These are phyloP conservation scores for Pythium aphanidermatum DNA, from an alignment of 352 stramenopile species.

Conservation along the genomic window DNA sequence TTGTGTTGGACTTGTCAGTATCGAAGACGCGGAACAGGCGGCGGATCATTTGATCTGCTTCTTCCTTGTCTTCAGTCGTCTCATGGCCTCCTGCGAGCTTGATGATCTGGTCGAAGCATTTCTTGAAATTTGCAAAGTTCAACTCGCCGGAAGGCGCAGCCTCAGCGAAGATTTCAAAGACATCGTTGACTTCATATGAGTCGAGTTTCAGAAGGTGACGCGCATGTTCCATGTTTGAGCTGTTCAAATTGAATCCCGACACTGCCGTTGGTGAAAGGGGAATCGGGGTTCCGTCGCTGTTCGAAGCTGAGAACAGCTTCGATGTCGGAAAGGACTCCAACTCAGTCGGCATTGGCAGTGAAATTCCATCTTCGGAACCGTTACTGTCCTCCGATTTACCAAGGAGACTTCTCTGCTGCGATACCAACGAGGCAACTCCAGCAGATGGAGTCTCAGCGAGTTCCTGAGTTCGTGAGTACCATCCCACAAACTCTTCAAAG, in stretches of 20 bases:
- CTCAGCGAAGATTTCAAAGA: constrained; percentile 86
- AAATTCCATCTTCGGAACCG: background rate
- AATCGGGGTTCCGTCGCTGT: background rate
- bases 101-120: constrained; percentile 86
- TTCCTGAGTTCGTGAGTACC: constrained; percentile 63
- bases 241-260: constrained; percentile 53
- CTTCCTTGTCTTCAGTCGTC: constrained; percentile 56
- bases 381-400: background rate
- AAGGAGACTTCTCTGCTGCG: constrained; percentile 11
- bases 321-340: constrained; percentile 15
- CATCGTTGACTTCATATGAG: constrained; percentile 81
- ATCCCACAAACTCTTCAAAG: constrained; percentile 84
- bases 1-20: constrained; percentile 76
- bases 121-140: constrained; percentile 78
- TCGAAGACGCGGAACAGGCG: constrained; percentile 84
- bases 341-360: background rate
- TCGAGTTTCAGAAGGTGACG: constrained; percentile 78
- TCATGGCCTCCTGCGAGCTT: constrained; percentile 68
- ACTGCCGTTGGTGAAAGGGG: constrained; percentile 3
- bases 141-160: constrained; percentile 72
- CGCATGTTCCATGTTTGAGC: constrained; percentile 68
- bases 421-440: constrained; percentile 17
- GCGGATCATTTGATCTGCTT: constrained; percentile 75
- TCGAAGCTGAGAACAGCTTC: constrained; percentile 5
- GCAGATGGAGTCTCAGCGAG: constrained; percentile 32